Base-by-base conservation (phyloP, 106 monocot species). In the Allium fistulosum region DNA sequence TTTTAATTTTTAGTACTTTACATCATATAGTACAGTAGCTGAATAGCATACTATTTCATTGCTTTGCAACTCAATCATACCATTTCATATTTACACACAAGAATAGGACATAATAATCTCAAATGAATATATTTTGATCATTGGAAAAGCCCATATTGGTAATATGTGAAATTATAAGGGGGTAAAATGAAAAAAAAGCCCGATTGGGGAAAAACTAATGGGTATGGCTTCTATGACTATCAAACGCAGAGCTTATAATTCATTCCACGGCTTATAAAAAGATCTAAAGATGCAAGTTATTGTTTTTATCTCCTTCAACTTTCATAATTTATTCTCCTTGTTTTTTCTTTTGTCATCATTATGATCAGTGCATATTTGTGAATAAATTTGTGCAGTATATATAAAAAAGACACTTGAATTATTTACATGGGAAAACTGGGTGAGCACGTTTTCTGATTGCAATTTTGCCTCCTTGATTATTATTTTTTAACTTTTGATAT, bases 321-420 rank as follows among this genome's bases (percentile, higher is more conserved):
- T n/a, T 73, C 47, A 17, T 61, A 46, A 49, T 69, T 62, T 62
- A 68, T 63, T 62, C 73, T 51, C 51, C 59, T 27, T 56, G 76
- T 53, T 72, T 69, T 58, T 69, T 16, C 59, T 61, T 37, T 49
- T 66, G 45, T 53, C 49, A 79, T 76, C 63, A 63, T 63, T 46
- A 13, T 63, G 45, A 72, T 76, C 70, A 74, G 60, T 49, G 46
- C 45, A 51, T 52, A 51, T 50, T 17, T 37, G 46, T 14, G 71
- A 45, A 49, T 58, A 46, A 62, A 28, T 28, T 28, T 57, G 67
- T 57, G 63, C 64, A 53, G 37, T 22, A 60, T 55, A 77, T 57
- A 18, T 47, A 59, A 70, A 77, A 81, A 58, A 72, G 48, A 37
- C 46, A 15, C 57, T 14, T 18, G 18, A 10, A 58, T 17, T 15